A percentile compares a stretch with the other conserved stretches of the same genome.
Conservation (phyloP, 106 monocot genomes). For the Alisma plantagoaquatica region DNA sequence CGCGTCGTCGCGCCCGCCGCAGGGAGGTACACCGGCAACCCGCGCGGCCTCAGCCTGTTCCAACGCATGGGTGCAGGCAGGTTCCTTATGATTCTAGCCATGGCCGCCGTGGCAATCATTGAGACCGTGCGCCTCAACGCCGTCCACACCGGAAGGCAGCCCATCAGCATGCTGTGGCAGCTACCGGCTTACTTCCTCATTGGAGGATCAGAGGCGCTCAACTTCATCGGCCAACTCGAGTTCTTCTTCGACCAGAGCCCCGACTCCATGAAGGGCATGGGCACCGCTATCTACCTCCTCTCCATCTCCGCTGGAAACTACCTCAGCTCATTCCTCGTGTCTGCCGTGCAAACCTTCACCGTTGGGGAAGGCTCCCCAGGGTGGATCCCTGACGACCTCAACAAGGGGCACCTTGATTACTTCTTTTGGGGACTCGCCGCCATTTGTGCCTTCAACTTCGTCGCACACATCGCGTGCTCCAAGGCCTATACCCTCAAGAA, state of each 20-base stretch:
- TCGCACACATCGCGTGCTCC: too few relatives aligned
- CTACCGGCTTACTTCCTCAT: conserved; percentile 45
- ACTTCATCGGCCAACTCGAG: conserved; percentile 44
- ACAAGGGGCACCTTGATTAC: conserved; percentile 30
- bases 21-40: conserved; percentile 25
- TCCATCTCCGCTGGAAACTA: conserved; percentile 14
- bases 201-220: conserved; percentile 31
- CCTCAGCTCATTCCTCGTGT: conserved; percentile 14
- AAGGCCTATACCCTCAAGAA: too few relatives aligned
- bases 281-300: conserved; percentile 12
- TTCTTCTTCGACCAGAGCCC: conserved; percentile 47
- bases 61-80: conserved; percentile 39
- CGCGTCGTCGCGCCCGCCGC: conserved; percentile 19
- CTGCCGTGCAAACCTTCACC: conserved; percentile 4
- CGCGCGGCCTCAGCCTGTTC: conserved; percentile 30
- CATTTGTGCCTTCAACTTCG: too few relatives aligned
- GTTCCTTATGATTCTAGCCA: conserved; percentile 27
- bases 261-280: conserved; percentile 26
- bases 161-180: conserved; percentile 27
- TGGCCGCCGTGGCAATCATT: conserved; percentile 31
- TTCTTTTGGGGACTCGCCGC: too few relatives aligned
- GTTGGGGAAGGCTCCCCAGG: conserved; percentile 2
- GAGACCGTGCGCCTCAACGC: too few relatives aligned
- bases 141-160: too few relatives aligned
- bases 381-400: conserved; percentile 30